phyloP scores from a whole-genome alignment of 2,329 filamentous ascomycete species.

The Colletotrichum orbiculare region DNA sequence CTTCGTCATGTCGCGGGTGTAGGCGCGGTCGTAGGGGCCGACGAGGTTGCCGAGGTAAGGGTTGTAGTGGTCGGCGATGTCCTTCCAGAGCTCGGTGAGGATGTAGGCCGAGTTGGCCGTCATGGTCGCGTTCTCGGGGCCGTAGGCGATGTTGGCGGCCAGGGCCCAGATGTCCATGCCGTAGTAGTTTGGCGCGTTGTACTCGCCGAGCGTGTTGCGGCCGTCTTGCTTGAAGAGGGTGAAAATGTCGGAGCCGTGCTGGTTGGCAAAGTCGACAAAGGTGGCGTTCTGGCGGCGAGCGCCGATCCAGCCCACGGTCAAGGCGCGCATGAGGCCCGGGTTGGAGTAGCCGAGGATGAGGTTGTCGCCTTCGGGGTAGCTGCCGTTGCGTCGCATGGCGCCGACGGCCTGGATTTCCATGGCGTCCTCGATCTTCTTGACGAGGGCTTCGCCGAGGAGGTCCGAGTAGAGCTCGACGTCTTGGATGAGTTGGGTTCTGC shows the following conservation, averaged over 20 bases:
- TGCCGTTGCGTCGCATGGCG: slow-evolving; percentile 53
- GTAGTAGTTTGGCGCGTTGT: slow-evolving; percentile 54
- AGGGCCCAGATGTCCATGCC: slow-evolving; percentile 55
- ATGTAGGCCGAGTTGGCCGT: slow-evolving; percentile 45
- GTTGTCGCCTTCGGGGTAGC: slow-evolving; percentile 51
- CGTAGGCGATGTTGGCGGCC: slow-evolving; percentile 51
- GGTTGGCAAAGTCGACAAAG: slow-evolving; percentile 49
- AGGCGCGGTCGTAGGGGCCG: slow-evolving; percentile 51
- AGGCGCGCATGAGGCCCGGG: slow-evolving; percentile 53
- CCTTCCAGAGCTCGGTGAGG: slow-evolving; percentile 46
- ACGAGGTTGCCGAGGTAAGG: slow-evolving; percentile 49
- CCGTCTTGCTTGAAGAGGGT: slow-evolving; percentile 46
- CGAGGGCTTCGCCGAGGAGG: slow-evolving; percentile 45
- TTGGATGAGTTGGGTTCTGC: slow-evolving; percentile 48
- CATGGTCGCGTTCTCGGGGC: slow-evolving; percentile 43
- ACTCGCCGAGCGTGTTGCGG: slow-evolving; percentile 49
- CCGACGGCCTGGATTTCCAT: slow-evolving; percentile 51
- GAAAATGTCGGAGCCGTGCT: slow-evolving; percentile 45
- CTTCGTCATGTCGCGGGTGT: slow-evolving; percentile 51
- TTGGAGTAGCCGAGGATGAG: slow-evolving; percentile 53
- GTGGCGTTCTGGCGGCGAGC: slow-evolving; percentile 49
- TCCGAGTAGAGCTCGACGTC: slow-evolving; percentile 48
- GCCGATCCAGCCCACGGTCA: slow-evolving; percentile 55
- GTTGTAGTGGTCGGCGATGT: slow-evolving; percentile 50
- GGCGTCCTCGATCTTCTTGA: slow-evolving; percentile 49